These are phyloP conservation scores for Macrolepiota albuminosa DNA, from an alignment of 768 basidiomycete species.

Conservation along the genomic window DNA sequence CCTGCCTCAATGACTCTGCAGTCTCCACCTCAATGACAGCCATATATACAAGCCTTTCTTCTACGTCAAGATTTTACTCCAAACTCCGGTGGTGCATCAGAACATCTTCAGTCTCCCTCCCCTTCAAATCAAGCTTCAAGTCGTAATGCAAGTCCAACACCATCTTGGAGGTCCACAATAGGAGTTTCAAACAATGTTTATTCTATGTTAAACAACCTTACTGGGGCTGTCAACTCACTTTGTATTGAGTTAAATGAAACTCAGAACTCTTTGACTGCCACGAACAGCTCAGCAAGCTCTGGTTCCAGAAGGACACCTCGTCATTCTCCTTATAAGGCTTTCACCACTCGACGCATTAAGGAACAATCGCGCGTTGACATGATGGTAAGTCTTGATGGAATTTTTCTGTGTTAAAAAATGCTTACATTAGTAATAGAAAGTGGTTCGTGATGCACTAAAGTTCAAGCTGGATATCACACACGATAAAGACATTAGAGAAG, in stretches of 20 bases:
- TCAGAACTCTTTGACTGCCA: not conserved
- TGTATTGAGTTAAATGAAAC: not conserved
- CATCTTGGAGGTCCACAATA: not conserved
- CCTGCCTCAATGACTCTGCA: not conserved
- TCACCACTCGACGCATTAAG: not conserved
- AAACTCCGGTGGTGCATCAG: not conserved
- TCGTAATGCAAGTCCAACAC: not conserved
- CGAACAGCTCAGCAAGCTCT: not conserved
- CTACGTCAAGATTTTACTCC: not conserved
- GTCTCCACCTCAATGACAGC: not conserved
- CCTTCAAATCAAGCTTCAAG: too few species aligned
- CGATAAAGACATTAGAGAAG: not conserved
- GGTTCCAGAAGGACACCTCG: not conserved
- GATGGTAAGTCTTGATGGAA: not conserved
- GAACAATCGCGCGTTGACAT: not conserved
- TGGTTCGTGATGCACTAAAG: not conserved
- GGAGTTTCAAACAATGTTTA: not conserved
- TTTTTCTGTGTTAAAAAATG: not conserved
- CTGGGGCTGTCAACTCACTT: too few species aligned
- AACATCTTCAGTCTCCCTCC: not conserved
- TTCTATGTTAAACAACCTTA: not conserved
- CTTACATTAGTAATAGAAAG: not conserved
- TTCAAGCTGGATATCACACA: not conserved
- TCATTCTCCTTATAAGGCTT: not conserved
- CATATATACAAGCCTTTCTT: not conserved